Evolutionary conservation across 768 basidiomycete genomes (phyloP), one percentile per base, ranked within the genome.

Genomic region (Tylopilus vinaceipallidus): DNA sequence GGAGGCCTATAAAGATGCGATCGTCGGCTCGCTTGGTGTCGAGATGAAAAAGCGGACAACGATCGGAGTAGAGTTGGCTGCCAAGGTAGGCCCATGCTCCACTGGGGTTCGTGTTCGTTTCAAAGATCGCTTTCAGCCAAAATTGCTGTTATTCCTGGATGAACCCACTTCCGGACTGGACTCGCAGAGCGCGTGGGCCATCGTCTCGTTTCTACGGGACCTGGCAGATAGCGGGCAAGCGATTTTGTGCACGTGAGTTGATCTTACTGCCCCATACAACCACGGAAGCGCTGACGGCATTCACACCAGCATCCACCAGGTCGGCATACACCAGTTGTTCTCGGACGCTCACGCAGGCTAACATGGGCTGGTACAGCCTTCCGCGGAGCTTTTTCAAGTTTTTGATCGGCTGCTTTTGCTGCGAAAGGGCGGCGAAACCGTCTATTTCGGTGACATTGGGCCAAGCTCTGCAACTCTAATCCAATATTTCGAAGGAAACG

Each of bases 81-180:
- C 91, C 6, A 93, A 91, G 65, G 63, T 69, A 56, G 6, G 45
- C 39, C 8, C 5, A 22, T 11, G 2, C n/a, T 12, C 23, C 33
- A 13, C 27, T 11, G 0, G 6, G 7, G 10, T 17, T 3, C 0
- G 3, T 13, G 14, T 4, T 14, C 2, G 29, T 50, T n/a, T 10
- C 3, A 26, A 42, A 20, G 2, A 3, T 2, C 22, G 26, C 19
- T 17, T 14, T 5, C 51, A 83, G 83, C 92, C 91, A 2, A 81
- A 81, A 63, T 72, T 93, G 0, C 73, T 95, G 0, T 75, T 95
- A 16, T 94, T 95, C 74, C 69, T 92, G 30, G 92, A 94, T 61
- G 91, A 95, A 64, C 93, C 93, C 0, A 95, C 92, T 0, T 85
- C 88, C 22, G 91, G 91, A 29, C 74, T 94, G 14, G 90, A 92